Evolutionary conservation across 2,329 filamentous ascomycete species (phyloP).

Genomic region (Rhinocladiella mackenziei): DNA sequence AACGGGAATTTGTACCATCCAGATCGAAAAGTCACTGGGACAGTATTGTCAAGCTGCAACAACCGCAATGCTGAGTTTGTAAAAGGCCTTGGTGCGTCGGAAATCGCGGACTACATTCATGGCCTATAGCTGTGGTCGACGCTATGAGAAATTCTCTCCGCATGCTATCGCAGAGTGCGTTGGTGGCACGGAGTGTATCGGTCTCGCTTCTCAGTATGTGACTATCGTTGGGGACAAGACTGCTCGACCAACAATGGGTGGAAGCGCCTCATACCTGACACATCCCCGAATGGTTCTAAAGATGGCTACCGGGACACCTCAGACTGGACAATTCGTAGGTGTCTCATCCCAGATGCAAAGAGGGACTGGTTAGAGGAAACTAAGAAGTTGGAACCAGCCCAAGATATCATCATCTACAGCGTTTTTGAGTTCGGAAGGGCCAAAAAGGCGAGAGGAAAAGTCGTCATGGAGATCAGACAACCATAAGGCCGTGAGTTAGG

Average conservation of each 20-base stretch:
- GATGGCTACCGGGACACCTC: conserved; percentile 44
- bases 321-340: conserved; percentile 46
- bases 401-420: conserved; percentile 57
- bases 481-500: conserved; percentile 48
- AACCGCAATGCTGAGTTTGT: conserved; percentile 54
- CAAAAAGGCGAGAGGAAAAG: conserved; percentile 56
- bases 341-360: conserved; percentile 38
- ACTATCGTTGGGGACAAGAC: conserved; percentile 50
- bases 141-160: conserved; percentile 45
- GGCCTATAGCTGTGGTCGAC: conserved; percentile 43
- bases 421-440: conserved; percentile 54
- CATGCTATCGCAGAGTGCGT: conserved; percentile 56
- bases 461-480: conserved; percentile 52
- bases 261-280: conserved; percentile 30
- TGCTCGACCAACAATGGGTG: conserved; percentile 48
- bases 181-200: conserved; percentile 50
- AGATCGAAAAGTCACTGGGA: conserved; percentile 58
- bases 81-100: conserved; percentile 57
- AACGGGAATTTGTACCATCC: conserved; percentile 56
- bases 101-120: conserved; percentile 57
- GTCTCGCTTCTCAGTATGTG: conserved; percentile 51
- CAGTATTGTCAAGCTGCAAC: conserved; percentile 58
- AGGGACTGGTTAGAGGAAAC: conserved; percentile 49
- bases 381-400: conserved; percentile 53
- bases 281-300: conserved; percentile 32